These are phyloP conservation scores for Nicotiana obtusifolia DNA, from an alignment of 257 asterid species.

Conservation along the genomic window DNA sequence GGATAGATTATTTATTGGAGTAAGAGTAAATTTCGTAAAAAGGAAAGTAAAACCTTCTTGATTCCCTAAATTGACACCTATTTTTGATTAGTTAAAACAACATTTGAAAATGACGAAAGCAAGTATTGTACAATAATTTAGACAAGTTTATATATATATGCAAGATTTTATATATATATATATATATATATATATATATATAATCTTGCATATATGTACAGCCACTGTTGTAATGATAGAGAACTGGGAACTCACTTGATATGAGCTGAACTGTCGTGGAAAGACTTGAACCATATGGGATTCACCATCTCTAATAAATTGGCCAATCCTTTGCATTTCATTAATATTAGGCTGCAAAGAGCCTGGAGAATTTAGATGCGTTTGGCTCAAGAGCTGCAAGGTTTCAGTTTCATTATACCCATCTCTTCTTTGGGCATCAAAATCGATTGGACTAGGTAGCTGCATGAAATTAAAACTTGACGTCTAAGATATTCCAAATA, in stretches of 20 bases:
- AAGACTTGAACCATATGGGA: slow-evolving; percentile 32
- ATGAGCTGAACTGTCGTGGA: slow-evolving; percentile 21
- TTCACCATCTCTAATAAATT: slow-evolving; percentile 23
- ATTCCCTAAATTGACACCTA: not conserved
- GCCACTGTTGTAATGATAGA: not conserved
- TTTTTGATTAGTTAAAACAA: not conserved
- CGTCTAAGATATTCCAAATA: not conserved
- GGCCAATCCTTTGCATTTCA: slow-evolving; percentile 17
- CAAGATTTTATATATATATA: too few species aligned
- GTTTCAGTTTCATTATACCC: slow-evolving; percentile 44
- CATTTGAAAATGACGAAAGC: not conserved
- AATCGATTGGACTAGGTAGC: slow-evolving; percentile 14
- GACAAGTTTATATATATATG: too few species aligned
- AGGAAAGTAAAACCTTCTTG: not conserved
- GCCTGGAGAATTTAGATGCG: slow-evolving; percentile 38
- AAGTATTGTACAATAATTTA: not conserved
- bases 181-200: too few species aligned
- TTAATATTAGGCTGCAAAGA: not conserved
- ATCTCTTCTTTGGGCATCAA: slow-evolving; percentile 26
- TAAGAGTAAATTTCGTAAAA: not conserved
- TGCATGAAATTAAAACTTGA: slow-evolving; percentile 11
- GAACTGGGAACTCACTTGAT: slow-evolving; percentile 28
- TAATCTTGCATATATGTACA: not conserved
- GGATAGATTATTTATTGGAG: not conserved
- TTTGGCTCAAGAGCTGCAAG: slow-evolving; percentile 49